Evolutionary conservation across 345 rosid species (phyloP).

Genomic region (Isatis tinctoria): DNA sequence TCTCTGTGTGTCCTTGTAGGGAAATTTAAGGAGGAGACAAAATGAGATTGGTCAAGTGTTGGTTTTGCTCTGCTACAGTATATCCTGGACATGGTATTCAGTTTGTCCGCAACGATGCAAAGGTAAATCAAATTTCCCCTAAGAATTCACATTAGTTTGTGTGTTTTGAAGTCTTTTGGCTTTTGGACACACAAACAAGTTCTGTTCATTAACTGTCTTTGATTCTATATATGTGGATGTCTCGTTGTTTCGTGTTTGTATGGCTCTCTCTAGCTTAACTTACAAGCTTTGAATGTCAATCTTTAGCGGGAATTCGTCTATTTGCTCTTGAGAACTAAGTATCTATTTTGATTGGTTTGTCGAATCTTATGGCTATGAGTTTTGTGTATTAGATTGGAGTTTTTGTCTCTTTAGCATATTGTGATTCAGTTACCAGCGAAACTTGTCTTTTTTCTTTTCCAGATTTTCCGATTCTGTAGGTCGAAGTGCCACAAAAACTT

Average conservation of each 20-base stretch:
- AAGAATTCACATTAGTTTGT: neutral
- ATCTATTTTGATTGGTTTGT: neutral
- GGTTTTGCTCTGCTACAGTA: slow-evolving; percentile 91
- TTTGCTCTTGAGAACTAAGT: neutral
- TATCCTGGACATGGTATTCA: slow-evolving; percentile 92
- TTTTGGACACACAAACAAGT: neutral
- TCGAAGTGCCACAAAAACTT: slow-evolving; percentile 90
- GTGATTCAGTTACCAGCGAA: neutral
- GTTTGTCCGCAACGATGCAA: slow-evolving; percentile 83
- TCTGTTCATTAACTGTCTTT: neutral
- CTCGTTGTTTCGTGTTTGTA: neutral
- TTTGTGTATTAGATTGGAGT: neutral
- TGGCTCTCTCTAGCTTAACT: neutral
- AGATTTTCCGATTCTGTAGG: slow-evolving; percentile 89
- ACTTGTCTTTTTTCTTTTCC: slow-evolving; percentile 2
- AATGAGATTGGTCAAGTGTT: slow-evolving; percentile 90
- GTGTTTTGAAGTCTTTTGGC: neutral
- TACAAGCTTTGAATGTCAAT: neutral
- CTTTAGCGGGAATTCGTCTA: neutral
- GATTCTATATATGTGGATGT: neutral
- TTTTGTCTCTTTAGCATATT: neutral
- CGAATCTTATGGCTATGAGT: neutral
- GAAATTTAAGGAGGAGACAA: slow-evolving; percentile 11
- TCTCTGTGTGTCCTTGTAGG: neutral
- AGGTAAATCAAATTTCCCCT: slow-evolving; percentile 37